A percentile compares a stretch with the other conserved stretches of the same genome.
Evolutionary conservation across 1,284 basidiomycete genomes (phyloP).

Genomic region (Wallemia ichthyophaga): DNA sequence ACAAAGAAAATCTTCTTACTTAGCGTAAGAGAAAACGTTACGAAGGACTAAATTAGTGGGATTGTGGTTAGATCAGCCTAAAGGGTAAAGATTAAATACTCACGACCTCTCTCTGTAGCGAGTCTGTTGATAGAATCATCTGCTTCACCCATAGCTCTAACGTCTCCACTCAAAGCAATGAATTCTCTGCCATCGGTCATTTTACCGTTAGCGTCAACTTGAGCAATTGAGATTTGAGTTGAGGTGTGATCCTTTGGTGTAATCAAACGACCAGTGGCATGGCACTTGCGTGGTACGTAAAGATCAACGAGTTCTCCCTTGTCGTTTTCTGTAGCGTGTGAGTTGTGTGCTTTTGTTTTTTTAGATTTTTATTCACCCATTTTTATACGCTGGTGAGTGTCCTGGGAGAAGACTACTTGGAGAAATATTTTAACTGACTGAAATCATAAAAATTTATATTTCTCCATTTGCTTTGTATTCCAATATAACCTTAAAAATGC

Average conservation of each 20-base stretch:
- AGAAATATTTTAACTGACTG: neutral
- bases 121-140: slow-evolving; percentile 93
- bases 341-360: neutral
- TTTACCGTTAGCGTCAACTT: slow-evolving; percentile 78
- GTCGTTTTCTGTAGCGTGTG: neutral
- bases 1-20: neutral
- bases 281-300: slow-evolving; percentile 98
- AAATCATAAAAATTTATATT: too few relatives aligned
- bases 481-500: too few relatives aligned
- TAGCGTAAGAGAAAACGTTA: neutral
- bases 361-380: neutral
- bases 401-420: neutral
- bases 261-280: slow-evolving; percentile 86
- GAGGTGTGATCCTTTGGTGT: slow-evolving; percentile 98
- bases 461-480: too few relatives aligned
- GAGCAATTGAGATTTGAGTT: slow-evolving; percentile 78
- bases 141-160: slow-evolving; percentile 78
- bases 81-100: too few relatives aligned
- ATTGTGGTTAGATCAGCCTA: neutral
- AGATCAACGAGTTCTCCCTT: slow-evolving; percentile 97
- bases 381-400: neutral
- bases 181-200: slow-evolving; percentile 62
- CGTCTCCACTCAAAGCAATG: slow-evolving; percentile 78
- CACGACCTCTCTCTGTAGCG: slow-evolving; percentile 78
- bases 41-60: neutral